These are phyloP conservation scores for Penicillium malachiteum DNA, from an alignment of 495 filamentous ascomycete genomes.

Conservation along the genomic window DNA sequence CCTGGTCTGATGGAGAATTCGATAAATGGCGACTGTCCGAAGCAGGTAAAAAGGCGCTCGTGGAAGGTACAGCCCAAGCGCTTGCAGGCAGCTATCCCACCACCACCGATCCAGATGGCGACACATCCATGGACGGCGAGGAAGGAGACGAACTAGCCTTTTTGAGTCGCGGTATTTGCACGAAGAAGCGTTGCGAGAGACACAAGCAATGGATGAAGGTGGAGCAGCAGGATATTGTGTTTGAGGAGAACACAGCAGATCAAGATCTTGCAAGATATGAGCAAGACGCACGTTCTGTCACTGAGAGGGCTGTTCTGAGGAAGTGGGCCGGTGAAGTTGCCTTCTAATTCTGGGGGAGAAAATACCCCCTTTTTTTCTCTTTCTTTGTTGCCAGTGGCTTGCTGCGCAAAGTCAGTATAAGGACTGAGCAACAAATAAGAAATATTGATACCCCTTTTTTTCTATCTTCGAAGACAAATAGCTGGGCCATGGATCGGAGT, in stretches of 20 bases:
- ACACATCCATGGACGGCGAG: constrained; percentile 34
- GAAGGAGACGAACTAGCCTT: constrained; percentile 29
- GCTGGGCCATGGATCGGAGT: constrained; percentile 30
- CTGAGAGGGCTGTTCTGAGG: constrained; percentile 46
- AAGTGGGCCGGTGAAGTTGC: constrained; percentile 41
- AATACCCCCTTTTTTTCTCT: background rate
- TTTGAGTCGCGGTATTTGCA: constrained; percentile 48
- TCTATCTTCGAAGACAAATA: constrained; percentile 11
- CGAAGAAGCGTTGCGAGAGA: constrained; percentile 52
- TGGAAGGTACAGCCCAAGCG: constrained; percentile 41
- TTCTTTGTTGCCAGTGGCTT: background rate
- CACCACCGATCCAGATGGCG: constrained; percentile 35
- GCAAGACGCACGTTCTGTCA: constrained; percentile 45
- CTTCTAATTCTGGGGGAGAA: constrained; percentile 15
- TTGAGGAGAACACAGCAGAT: constrained; percentile 44
- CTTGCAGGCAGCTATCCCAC: constrained; percentile 33
- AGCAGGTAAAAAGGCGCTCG: constrained; percentile 39
- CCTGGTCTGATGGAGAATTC: constrained; percentile 63
- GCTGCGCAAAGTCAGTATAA: background rate
- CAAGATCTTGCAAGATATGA: constrained; percentile 43
- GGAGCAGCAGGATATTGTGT: constrained; percentile 49
- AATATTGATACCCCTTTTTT: constrained; percentile 35
- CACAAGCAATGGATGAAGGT: constrained; percentile 54
- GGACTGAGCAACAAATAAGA: constrained; percentile 8
- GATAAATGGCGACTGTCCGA: constrained; percentile 50